Evolutionary conservation across 129 eudicot genomes (phyloP).

Genomic region (Artemisia annua): DNA sequence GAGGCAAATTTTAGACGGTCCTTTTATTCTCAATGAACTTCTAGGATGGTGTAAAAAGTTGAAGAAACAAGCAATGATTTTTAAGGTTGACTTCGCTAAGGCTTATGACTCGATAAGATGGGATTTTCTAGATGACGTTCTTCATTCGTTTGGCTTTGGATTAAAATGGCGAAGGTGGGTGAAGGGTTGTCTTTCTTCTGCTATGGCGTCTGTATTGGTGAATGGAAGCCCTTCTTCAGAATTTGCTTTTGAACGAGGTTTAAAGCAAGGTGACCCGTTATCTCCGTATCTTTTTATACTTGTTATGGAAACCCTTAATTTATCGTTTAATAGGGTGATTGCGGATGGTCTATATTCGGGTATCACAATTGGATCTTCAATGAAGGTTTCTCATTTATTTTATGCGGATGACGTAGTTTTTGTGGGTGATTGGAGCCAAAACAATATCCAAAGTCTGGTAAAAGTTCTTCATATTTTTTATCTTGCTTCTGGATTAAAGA

Average conservation of each 20-base stretch:
- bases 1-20: background rate
- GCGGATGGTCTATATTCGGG: too few species aligned
- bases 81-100: background rate
- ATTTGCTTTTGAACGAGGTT: background rate
- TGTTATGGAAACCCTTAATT: background rate
- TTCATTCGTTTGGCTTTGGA: background rate
- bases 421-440: too few species aligned
- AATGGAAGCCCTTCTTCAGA: background rate
- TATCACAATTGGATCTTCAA: too few species aligned
- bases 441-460: too few species aligned
- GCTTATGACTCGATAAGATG: background rate
- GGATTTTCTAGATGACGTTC: too few species aligned
- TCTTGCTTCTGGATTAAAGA: too few species aligned
- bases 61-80: background rate
- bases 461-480: too few species aligned
- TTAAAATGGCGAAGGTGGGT: background rate
- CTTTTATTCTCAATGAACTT: background rate
- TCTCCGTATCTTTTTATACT: background rate
- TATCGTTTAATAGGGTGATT: too few species aligned
- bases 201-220: background rate
- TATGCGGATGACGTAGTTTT: too few species aligned
- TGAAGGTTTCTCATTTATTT: too few species aligned
- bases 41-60: background rate
- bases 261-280: background rate
- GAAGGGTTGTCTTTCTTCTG: background rate